Base-by-base conservation (phyloP, 2,329 filamentous ascomycete genomes). In the Clonostachys solani region DNA sequence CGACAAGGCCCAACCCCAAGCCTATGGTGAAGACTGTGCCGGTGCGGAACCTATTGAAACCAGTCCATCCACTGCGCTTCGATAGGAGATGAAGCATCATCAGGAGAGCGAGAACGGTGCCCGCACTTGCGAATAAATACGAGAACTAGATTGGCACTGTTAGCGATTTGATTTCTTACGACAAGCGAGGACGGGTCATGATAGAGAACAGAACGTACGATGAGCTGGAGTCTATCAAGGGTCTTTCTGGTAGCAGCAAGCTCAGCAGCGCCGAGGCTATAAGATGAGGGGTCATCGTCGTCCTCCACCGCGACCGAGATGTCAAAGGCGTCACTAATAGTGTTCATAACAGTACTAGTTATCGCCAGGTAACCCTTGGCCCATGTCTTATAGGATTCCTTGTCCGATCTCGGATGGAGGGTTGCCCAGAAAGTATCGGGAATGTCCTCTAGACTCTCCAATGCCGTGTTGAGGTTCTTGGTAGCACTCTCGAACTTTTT, bases 301-400 rank as follows among this genome's bases (percentile, higher is more conserved):
- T 29, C 23, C 23, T 29, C 23, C 23, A 29, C 23, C 8, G 23
- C 51, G 35, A 46, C 44, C 8, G 59, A 33, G 0, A 46, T 35
- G 5, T 47, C 45, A 10, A 47, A 15, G 12, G 54, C 50, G 13
- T 51, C 45, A 12, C 59, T 44, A 1, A 52, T 42, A 12, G 46
- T 34, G 33, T 52, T 43, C 2, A 51, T 29, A 29, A 5, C 48
- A 46, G 7, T 65, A 19, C n/a, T 53, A 42, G 6, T 52, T 50
- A 12, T 64, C 33, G 3, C 59, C 57, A 23, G 60, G n/a, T 65
- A 50, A 15, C 72, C 59, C 50, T 73, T 72, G 18, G 62, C 63
- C 65, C 68, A 74, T 44, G 71, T 64, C 52, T 85, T 80, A 10
- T 29, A 29, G 23, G 23, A 29, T 29, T 5, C 23, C 9, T 29